Evolutionary conservation across 2,329 filamentous ascomycete species (phyloP).

Genomic region (Fusarium armeniacum): DNA sequence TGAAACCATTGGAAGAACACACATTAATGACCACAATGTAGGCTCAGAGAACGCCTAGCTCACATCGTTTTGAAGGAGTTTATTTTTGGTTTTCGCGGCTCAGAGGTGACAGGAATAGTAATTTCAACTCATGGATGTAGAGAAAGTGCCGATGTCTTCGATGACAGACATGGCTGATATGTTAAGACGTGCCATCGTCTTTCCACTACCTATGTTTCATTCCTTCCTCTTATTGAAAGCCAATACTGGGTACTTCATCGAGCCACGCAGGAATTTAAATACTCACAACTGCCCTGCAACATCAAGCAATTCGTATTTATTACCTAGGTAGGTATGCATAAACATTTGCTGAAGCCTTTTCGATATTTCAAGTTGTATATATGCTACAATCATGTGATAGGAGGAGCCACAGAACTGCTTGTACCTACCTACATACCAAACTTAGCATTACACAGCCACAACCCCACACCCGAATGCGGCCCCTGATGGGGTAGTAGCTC

Average conservation of each 20-base stretch:
- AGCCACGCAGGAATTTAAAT: neutral
- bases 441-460: constrained; percentile 37
- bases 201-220: neutral
- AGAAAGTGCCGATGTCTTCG: neutral
- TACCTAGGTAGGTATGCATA: neutral
- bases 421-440: neutral
- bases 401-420: constrained; percentile 28
- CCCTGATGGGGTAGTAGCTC: constrained; percentile 43
- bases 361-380: neutral
- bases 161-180: neutral
- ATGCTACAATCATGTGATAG: constrained; percentile 31
- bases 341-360: neutral
- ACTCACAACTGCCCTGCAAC: neutral
- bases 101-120: neutral
- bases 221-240: neutral
- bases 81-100: neutral
- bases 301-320: neutral
- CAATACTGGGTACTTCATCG: too few species aligned
- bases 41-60: neutral
- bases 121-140: neutral
- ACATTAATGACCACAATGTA: neutral
- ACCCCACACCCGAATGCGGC: constrained; percentile 47
- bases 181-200: neutral
- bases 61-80: neutral
- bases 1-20: neutral